Conservation (phyloP, 371 early-diverging fungal species). For the Mortierella sp. region DNA sequence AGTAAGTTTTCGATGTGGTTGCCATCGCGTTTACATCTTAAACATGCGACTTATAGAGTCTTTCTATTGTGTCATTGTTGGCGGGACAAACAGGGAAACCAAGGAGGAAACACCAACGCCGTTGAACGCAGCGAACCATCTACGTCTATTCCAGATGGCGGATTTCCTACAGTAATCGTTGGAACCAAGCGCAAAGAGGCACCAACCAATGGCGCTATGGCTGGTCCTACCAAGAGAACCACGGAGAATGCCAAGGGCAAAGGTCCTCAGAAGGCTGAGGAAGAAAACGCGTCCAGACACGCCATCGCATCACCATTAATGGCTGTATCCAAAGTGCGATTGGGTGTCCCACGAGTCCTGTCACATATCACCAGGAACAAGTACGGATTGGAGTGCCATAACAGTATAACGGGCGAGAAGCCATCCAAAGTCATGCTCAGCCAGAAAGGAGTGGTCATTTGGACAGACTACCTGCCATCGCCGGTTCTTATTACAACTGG, state of each 20-base stretch:
- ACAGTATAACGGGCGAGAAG: conserved; percentile 54
- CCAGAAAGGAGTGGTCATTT: conserved; percentile 58
- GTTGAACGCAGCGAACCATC: conserved; percentile 45
- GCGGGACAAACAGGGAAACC: conserved; percentile 1
- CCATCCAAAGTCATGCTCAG: conserved; percentile 62
- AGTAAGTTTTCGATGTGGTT: conserved; percentile 4
- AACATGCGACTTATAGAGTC: neutral
- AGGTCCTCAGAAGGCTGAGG: conserved; percentile 44
- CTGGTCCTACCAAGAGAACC: conserved; percentile 21
- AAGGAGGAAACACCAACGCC: neutral
- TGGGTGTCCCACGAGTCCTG: conserved; percentile 65
- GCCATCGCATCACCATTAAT: conserved; percentile 59
- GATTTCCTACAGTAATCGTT: conserved; percentile 53
- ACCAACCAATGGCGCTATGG: conserved; percentile 24
- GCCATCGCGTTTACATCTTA: neutral
- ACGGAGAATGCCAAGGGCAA: conserved; percentile 23
- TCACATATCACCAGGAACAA: conserved; percentile 55
- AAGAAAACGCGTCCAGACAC: conserved; percentile 48
- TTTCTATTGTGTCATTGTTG: neutral
- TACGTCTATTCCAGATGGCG: conserved; percentile 51
- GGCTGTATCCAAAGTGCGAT: conserved; percentile 60
- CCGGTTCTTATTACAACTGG: conserved; percentile 70
- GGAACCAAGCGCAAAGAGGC: conserved; percentile 65
- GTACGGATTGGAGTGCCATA: conserved; percentile 66
- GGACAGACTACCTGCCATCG: conserved; percentile 72